Conservation (phyloP, 1,139 yeast genomes). For the Debaryomycetaceae sp. region DNA sequence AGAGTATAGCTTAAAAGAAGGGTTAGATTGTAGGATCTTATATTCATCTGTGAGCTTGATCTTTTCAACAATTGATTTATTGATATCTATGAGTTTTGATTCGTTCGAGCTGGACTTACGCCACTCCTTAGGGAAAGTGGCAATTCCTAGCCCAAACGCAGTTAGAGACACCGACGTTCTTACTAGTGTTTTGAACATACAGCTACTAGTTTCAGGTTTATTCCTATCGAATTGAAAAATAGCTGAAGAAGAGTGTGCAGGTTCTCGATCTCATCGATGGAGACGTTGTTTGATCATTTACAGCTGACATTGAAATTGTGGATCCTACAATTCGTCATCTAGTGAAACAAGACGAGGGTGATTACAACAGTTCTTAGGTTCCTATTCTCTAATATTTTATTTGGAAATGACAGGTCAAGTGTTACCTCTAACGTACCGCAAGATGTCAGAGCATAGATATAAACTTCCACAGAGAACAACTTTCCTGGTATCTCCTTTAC, state of each 20-base stretch:
- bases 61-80: constrained; percentile 26
- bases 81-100: constrained; percentile 23
- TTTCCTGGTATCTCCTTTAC: constrained; percentile 24
- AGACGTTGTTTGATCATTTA: no score
- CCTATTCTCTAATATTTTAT: no score
- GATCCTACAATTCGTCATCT: no score
- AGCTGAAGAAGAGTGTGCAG: no score
- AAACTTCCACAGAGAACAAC: constrained; percentile 75
- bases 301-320: no score
- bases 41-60: constrained; percentile 33
- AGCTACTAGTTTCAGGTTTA: not conserved
- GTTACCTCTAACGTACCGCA: constrained; percentile 23
- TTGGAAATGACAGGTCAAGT: no score
- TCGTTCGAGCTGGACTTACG: constrained; percentile 23
- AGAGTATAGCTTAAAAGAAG: constrained; percentile 18
- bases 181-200: constrained; percentile 23
- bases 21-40: constrained; percentile 25
- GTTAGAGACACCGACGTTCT: constrained; percentile 30
- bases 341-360: no score
- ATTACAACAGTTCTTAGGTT: no score
- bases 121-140: constrained; percentile 40
- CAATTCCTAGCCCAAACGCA: constrained; percentile 48
- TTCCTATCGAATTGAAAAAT: no score
- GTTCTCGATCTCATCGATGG: no score
- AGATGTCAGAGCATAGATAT: constrained; percentile 68